Conservation (phyloP, 345 rosid species). For the Aegle marmelos region DNA sequence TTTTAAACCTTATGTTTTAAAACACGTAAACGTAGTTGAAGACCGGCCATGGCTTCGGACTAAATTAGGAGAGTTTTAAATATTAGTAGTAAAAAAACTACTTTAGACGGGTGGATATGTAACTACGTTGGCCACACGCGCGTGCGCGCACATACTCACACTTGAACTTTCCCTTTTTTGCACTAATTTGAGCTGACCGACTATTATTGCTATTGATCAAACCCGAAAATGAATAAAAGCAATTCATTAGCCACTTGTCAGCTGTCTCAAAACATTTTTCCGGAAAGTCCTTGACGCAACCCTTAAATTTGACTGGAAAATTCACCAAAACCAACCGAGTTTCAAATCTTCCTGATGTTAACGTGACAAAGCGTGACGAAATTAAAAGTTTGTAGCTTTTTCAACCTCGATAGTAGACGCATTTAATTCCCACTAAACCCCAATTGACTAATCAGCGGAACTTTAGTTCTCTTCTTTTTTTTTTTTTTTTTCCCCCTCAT, state of each 20-base stretch:
- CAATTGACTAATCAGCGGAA: neutral
- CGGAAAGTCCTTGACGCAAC: neutral
- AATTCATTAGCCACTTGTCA: neutral
- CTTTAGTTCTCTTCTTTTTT: neutral
- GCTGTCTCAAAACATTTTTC: neutral
- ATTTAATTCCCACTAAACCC: neutral
- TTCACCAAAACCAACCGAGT: neutral
- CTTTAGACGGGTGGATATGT: neutral
- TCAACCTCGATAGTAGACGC: neutral
- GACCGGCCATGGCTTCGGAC: too few relatives aligned
- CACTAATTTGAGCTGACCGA: neutral
- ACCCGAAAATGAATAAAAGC: neutral
- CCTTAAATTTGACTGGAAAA: neutral
- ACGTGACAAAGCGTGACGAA: neutral
- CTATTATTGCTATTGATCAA: neutral
- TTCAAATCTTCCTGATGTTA: constrained; percentile 1
- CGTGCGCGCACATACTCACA: too few relatives aligned
- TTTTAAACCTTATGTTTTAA: too few relatives aligned
- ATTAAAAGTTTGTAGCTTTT: neutral
- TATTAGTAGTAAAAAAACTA: neutral
- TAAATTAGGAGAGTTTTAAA: too few relatives aligned
- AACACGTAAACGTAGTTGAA: too few relatives aligned
- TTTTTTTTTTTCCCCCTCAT: neutral
- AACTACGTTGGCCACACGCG: neutral
- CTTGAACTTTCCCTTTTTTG: too few relatives aligned